These are phyloP conservation scores for Ophioceras dolichostomum DNA, from an alignment of 2,329 filamentous ascomycete genomes.

Conservation along the genomic window DNA sequence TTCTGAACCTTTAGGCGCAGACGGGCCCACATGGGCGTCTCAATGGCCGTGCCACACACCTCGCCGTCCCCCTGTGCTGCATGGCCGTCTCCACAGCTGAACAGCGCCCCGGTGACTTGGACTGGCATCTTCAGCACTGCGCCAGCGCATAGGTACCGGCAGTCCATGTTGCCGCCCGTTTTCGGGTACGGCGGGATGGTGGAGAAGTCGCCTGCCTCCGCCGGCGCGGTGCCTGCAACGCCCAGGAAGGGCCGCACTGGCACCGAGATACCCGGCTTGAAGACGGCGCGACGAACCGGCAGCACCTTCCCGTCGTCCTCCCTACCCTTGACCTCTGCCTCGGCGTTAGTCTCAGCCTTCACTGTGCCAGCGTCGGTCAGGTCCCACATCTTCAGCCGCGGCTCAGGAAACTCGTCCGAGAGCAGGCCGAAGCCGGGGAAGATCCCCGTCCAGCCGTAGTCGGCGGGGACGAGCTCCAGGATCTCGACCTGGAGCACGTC, in stretches of 20 bases:
- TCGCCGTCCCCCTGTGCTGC: constrained; percentile 42
- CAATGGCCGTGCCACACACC: constrained; percentile 43
- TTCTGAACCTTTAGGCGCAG: constrained; percentile 35
- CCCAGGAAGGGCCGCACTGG: constrained; percentile 39
- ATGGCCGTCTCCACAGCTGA: constrained; percentile 42
- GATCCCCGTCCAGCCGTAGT: constrained; percentile 41
- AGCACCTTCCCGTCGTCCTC: background rate
- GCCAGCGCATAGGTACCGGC: constrained; percentile 32
- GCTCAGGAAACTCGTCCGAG: constrained; percentile 30
- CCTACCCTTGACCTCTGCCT: background rate
- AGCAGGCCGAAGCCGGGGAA: constrained; percentile 37
- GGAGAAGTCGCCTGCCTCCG: constrained; percentile 27
- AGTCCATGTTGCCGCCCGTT: constrained; percentile 43
- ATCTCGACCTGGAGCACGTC: constrained; percentile 39
- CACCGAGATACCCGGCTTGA: constrained; percentile 33
- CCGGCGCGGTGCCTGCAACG: constrained; percentile 36
- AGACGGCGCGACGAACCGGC: constrained; percentile 19
- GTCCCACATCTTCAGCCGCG: constrained; percentile 35
- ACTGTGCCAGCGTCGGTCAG: constrained; percentile 13
- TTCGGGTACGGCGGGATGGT: constrained; percentile 35
- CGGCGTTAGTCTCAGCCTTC: constrained; percentile 14
- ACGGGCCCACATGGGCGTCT: constrained; percentile 30
- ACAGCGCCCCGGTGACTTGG: constrained; percentile 33
- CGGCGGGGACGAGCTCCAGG: constrained; percentile 27
- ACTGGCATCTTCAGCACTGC: constrained; percentile 35